Percentiles rank a stretch among this genome's conserved stretches.
Evolutionary conservation across 2,329 filamentous ascomycete genomes (phyloP).

Genomic region (Coniochaeta prunicola): DNA sequence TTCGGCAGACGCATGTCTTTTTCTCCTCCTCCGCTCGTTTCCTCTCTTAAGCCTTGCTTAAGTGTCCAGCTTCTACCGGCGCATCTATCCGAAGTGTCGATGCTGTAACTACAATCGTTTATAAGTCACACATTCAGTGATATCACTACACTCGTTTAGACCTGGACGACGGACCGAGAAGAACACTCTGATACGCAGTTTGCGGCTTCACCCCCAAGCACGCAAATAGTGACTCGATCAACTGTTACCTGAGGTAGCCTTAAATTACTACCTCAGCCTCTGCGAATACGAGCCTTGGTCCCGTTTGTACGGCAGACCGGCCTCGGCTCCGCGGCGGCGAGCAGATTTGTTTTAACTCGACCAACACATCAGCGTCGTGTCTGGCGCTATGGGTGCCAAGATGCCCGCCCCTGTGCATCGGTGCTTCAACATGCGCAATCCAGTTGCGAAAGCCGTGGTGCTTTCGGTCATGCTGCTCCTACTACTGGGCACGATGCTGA

Average conservation of each 20-base stretch:
- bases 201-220: neutral
- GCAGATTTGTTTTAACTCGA: neutral
- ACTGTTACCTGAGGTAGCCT: neutral
- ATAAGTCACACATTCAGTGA: neutral
- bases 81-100: neutral
- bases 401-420: conserved; percentile 21
- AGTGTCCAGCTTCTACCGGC: neutral
- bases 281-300: neutral
- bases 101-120: neutral
- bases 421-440: conserved; percentile 41
- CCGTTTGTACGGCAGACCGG: neutral
- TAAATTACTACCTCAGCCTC: neutral
- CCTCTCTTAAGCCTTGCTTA: neutral
- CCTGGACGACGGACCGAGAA: neutral
- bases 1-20: neutral
- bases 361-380: neutral
- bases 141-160: neutral
- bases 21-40: neutral
- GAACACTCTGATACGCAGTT: too few relatives aligned
- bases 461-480: conserved; percentile 35
- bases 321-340: neutral
- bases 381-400: neutral
- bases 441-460: conserved; percentile 36
- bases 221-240: neutral
- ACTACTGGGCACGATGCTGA: conserved; percentile 32